Conservation (phyloP, 2,329 filamentous ascomycete genomes). For the Talaromyces sp. region DNA sequence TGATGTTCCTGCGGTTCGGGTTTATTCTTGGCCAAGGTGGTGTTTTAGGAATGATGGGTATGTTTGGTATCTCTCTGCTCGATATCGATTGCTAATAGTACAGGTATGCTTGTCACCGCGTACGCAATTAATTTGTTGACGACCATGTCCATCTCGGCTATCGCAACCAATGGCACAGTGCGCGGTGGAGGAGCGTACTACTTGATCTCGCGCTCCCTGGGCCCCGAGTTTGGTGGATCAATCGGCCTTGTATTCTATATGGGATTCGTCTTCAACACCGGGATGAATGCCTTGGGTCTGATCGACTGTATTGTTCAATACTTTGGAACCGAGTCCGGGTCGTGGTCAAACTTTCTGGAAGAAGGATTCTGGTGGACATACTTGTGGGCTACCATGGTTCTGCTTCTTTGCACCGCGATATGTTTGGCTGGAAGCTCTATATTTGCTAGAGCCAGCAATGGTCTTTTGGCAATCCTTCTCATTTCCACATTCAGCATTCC, state of each 20-base stretch:
- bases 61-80: conserved; percentile 2
- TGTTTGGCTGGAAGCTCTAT: conserved; percentile 75
- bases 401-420: conserved; percentile 66
- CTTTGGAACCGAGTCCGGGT: conserved; percentile 55
- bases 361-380: conserved; percentile 74
- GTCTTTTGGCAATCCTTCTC: conserved; percentile 64
- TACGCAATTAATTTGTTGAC: conserved; percentile 80
- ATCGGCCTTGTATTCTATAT: conserved; percentile 86
- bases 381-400: conserved; percentile 65
- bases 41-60: conserved; percentile 72
- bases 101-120: conserved; percentile 67
- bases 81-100: not conserved
- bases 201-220: conserved; percentile 76
- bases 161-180: conserved; percentile 85
- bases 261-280: conserved; percentile 83
- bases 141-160: conserved; percentile 78
- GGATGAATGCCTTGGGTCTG: conserved; percentile 80
- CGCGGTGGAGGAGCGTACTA: conserved; percentile 85
- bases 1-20: conserved; percentile 88
- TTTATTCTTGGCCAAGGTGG: conserved; percentile 77
- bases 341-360: conserved; percentile 56
- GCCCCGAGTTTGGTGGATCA: conserved; percentile 82
- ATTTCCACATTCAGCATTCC: conserved; percentile 77
- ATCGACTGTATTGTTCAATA: conserved; percentile 77
- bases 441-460: conserved; percentile 76